Evolutionary conservation across 2,329 filamentous ascomycete genomes (phyloP).

Genomic region (Phialophora expanda): DNA sequence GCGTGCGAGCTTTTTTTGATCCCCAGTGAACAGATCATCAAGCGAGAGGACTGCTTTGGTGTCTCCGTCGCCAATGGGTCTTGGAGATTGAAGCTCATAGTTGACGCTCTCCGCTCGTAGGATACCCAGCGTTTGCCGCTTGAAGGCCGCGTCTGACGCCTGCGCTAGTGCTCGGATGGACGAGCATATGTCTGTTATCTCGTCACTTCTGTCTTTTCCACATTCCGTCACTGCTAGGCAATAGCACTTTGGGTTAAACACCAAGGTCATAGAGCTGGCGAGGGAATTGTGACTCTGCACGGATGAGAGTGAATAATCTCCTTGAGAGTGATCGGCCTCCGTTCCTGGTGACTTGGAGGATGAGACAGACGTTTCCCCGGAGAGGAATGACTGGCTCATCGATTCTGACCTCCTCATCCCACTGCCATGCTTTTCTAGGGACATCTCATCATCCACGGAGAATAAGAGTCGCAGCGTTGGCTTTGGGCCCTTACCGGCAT

Average conservation of each 20-base stretch:
- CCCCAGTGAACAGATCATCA: not conserved
- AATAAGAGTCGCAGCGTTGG: not conserved
- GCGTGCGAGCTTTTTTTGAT: not conserved
- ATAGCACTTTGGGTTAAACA: slow-evolving; percentile 9
- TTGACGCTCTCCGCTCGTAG: not conserved
- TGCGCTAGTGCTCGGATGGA: not conserved
- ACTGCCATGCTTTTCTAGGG: not conserved
- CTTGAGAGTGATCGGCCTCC: not conserved
- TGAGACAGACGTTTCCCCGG: not conserved
- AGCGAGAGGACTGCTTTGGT: not conserved
- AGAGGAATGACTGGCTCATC: not conserved
- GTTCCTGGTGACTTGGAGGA: not conserved
- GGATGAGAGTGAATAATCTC: not conserved
- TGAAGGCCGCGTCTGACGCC: not conserved
- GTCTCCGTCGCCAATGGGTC: not conserved
- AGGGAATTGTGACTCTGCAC: not conserved
- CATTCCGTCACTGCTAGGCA: slow-evolving; percentile 5
- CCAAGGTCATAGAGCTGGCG: slow-evolving; percentile 1
- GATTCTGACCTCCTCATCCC: not conserved
- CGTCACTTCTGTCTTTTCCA: slow-evolving; percentile 2
- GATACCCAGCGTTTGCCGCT: not conserved
- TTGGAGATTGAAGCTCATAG: not conserved
- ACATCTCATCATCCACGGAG: not conserved
- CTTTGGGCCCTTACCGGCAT: not conserved
- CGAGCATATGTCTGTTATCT: slow-evolving; percentile 7